These are phyloP conservation scores for Aspergillus fructus DNA, from an alignment of 2,329 filamentous ascomycete genomes.

Conservation along the genomic window DNA sequence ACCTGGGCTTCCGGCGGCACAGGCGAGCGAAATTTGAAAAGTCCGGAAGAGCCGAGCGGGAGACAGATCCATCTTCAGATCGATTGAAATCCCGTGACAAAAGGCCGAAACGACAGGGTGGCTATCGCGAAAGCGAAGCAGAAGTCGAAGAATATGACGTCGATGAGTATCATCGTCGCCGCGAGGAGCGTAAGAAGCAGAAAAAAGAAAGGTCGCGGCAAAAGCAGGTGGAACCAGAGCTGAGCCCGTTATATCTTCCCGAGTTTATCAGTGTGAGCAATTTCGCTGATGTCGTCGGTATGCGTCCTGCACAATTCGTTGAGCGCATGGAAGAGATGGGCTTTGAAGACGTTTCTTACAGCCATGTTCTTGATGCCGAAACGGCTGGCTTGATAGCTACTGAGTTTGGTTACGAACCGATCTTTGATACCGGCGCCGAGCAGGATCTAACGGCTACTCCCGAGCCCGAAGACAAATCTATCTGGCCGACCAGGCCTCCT, in stretches of 20 bases:
- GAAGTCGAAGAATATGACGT: conserved; percentile 38
- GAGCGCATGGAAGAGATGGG: conserved; percentile 77
- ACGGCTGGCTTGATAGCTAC: conserved; percentile 85
- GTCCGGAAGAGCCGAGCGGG: neutral
- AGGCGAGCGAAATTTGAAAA: conserved; percentile 2
- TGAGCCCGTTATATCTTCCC: conserved; percentile 71
- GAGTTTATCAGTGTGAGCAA: conserved; percentile 90
- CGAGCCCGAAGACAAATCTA: conserved; percentile 64
- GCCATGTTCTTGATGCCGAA: conserved; percentile 86
- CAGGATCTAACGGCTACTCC: conserved; percentile 74
- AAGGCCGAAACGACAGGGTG: conserved; percentile 24
- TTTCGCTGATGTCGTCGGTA: conserved; percentile 71
- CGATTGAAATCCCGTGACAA: conserved; percentile 22
- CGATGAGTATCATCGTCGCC: conserved; percentile 34
- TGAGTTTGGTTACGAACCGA: conserved; percentile 89
- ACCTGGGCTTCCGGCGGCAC: neutral
- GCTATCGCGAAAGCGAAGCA: conserved; percentile 22
- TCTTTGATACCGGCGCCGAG: conserved; percentile 59
- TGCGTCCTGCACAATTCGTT: conserved; percentile 71
- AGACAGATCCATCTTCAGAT: conserved; percentile 22
- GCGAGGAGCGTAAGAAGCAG: conserved; percentile 31
- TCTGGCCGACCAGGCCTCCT: conserved; percentile 74
- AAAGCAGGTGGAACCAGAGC: conserved; percentile 41
- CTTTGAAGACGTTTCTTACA: conserved; percentile 78
- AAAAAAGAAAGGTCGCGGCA: conserved; percentile 46